Base-by-base conservation (phyloP, 768 basidiomycete genomes). In the Porphyrellus cyaneotinctus region DNA sequence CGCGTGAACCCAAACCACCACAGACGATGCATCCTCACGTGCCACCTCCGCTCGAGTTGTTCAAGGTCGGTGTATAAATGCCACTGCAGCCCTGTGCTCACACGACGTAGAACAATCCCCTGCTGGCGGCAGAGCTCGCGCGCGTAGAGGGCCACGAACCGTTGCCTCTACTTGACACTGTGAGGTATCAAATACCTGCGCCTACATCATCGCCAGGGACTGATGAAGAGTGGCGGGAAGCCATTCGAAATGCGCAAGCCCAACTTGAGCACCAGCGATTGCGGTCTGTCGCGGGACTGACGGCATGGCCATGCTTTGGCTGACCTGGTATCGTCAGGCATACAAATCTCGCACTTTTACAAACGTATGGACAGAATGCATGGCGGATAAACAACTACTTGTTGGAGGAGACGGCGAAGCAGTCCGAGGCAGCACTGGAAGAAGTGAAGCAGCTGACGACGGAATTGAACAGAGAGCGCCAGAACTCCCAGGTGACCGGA, bases 351-450 rank as follows among this genome's bases (percentile, higher is more conserved):
- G 80, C 85, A 4, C 74, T 98, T 28, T 71, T 95, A 31, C 85
- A 93, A 65, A 85, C 83, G 31, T 94, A 95, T 63, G 95, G 90
- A 4, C 73, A 86, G 17, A 97, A 98, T 74, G 87, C 89, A 13
- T 95, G 91, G 88, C 82, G 88, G 56, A 84, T 94, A 69, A 85
- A 91, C 65, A 98, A 97, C 69, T 93, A 92, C 63, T 76, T 89
- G 30, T 72, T 94, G 22, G 92, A 95, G 67, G 78, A 83, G 23
- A 82, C 86, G 31, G 83, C 85, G 9, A 85, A 85, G 61, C 80
- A 83, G 53, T 73, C 82, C 9, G 91, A 93, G 68, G 77, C 75
- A 56, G 74, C 82, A 11, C 68, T 89, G n/a, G 92, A 91, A 62
- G 83, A 87, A 57, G 59, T 94, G 53, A 87, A 85, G 67, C 79